phyloP scores from a whole-genome alignment of 352 stramenopile species.

The Phytophthora cactorum region DNA sequence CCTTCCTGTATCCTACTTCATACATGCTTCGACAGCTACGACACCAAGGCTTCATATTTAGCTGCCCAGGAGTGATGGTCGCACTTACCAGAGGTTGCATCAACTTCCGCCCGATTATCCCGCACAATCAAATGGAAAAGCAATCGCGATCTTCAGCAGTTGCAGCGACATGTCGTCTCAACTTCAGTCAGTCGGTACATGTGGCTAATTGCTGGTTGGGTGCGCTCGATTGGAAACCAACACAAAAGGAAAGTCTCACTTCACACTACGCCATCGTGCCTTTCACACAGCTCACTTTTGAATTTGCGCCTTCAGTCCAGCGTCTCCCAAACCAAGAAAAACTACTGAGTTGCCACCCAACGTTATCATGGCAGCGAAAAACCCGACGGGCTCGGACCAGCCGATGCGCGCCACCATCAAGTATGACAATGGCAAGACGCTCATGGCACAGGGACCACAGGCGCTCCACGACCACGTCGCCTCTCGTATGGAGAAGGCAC shows the following conservation, averaged over 20 bases:
- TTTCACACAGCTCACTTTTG: neutral
- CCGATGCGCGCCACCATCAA: too few relatives aligned
- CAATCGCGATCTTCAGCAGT: constrained; percentile 5
- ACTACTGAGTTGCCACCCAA: too few relatives aligned
- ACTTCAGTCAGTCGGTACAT: constrained; percentile 5
- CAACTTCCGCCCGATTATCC: constrained; percentile 1
- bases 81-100: constrained; percentile 1
- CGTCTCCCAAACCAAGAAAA: too few relatives aligned
- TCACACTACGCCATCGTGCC: neutral
- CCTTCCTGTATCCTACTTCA: too few relatives aligned
- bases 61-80: constrained; percentile 10
- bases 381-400: too few relatives aligned
- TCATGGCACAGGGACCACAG: too few relatives aligned
- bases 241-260: constrained; percentile 1
- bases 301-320: neutral
- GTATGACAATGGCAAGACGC: too few relatives aligned
- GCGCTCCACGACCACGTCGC: too few relatives aligned
- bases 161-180: neutral
- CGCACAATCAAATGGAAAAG: constrained; percentile 6
- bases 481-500: too few relatives aligned
- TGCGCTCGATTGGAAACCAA: neutral
- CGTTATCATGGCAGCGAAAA: too few relatives aligned
- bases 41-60: too few relatives aligned
- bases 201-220: neutral
- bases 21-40: too few relatives aligned